A percentile compares a stretch with the other conserved stretches of the same genome.
Conservation (phyloP, 2,329 filamentous ascomycete genomes). For the Alternaria sp. region DNA sequence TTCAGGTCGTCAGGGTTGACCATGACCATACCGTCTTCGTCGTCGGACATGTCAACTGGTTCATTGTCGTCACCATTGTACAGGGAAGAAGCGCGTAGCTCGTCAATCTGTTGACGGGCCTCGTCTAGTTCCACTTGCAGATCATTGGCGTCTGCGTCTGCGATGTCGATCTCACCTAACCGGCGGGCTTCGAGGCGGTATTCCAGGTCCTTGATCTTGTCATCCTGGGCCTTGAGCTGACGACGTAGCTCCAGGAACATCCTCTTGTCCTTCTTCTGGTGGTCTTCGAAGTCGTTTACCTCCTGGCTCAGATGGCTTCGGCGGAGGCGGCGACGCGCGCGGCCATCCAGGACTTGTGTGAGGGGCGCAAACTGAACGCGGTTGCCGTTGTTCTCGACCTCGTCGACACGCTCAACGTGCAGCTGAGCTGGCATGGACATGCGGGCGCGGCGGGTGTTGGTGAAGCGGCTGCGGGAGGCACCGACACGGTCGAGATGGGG, state of each 20-base stretch:
- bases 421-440: slow-evolving; percentile 50
- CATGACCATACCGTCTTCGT: slow-evolving; percentile 44
- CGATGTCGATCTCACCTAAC: slow-evolving; percentile 50
- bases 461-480: slow-evolving; percentile 34
- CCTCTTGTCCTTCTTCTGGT: slow-evolving; percentile 49
- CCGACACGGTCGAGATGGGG: slow-evolving; percentile 44
- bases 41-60: slow-evolving; percentile 31
- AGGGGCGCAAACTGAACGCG: slow-evolving; percentile 49
- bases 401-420: slow-evolving; percentile 35
- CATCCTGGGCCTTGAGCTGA: slow-evolving; percentile 50
- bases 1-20: slow-evolving; percentile 47
- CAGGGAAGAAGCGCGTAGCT: slow-evolving; percentile 42
- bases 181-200: slow-evolving; percentile 47
- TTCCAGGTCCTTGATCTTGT: slow-evolving; percentile 49
- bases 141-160: slow-evolving; percentile 45
- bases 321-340: slow-evolving; percentile 50
- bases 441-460: slow-evolving; percentile 39
- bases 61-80: slow-evolving; percentile 41
- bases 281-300: slow-evolving; percentile 50
- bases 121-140: slow-evolving; percentile 47
- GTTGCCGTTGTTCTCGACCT: slow-evolving; percentile 26
- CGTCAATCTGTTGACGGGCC: slow-evolving; percentile 46
- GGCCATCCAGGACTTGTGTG: slow-evolving; percentile 41
- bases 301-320: slow-evolving; percentile 54
- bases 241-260: slow-evolving; percentile 48